Conservation (phyloP, 495 filamentous ascomycete species). For the Xylaria grammica region DNA sequence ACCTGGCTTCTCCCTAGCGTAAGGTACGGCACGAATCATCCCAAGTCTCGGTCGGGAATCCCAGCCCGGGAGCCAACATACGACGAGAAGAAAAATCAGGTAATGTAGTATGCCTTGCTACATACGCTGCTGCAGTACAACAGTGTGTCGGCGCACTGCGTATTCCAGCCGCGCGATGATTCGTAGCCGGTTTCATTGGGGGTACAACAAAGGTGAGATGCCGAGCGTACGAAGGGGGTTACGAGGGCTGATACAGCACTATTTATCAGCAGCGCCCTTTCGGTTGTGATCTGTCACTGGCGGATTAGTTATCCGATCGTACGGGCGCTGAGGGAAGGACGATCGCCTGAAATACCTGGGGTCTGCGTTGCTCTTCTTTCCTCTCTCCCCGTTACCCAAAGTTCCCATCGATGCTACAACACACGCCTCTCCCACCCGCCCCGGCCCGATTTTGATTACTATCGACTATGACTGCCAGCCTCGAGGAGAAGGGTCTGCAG, state of each 20-base stretch:
- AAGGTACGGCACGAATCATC: not conserved
- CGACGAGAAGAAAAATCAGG: no score
- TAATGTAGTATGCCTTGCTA: not conserved
- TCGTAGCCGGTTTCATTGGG: not conserved
- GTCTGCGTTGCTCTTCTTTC: not conserved
- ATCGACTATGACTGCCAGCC: not conserved
- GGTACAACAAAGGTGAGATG: slow-evolving; percentile 4
- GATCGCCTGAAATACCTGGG: not conserved
- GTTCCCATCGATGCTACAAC: not conserved
- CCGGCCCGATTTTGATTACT: not conserved
- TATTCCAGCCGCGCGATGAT: not conserved
- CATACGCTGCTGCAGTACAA: not conserved
- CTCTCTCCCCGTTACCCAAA: not conserved
- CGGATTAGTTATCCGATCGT: not conserved
- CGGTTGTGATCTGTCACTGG: not conserved
- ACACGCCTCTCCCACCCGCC: not conserved
- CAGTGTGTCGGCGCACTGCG: not conserved
- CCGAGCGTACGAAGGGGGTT: not conserved
- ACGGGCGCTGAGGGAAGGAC: not conserved
- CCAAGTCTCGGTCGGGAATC: not conserved
- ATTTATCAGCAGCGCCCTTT: not conserved
- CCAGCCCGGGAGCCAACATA: not conserved
- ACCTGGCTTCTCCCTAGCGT: not conserved
- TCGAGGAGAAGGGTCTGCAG: slow-evolving; percentile 11
- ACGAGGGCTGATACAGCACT: not conserved